A percentile compares a stretch with the other conserved stretches of the same genome.
Evolutionary conservation across 345 rosid species (phyloP).

Genomic region (Eucalyptus regnans): DNA sequence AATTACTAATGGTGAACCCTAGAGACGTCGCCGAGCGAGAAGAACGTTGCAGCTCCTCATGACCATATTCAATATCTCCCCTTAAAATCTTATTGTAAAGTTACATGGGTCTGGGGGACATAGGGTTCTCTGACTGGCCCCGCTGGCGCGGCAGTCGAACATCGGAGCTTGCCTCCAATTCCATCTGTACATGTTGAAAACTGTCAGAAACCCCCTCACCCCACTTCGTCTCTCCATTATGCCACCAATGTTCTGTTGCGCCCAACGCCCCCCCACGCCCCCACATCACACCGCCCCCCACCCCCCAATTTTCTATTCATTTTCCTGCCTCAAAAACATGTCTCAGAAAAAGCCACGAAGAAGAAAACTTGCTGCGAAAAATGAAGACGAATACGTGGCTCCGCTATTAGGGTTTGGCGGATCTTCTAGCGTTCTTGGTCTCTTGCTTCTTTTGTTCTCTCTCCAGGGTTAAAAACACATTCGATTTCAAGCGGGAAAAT

Average conservation of each 20-base stretch:
- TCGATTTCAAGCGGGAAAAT: background rate
- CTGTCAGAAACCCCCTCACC: background rate
- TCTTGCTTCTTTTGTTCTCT: background rate
- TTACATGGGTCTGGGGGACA: background rate
- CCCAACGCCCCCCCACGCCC: no score
- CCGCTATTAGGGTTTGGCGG: background rate
- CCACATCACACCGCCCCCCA: background rate
- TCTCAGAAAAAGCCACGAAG: background rate
- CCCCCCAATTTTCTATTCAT: background rate
- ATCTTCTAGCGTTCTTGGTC: background rate
- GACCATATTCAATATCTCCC: background rate
- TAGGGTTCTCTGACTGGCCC: constrained; percentile 18
- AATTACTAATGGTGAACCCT: background rate
- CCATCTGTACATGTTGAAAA: background rate
- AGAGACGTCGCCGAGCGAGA: background rate
- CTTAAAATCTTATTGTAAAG: background rate
- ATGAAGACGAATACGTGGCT: background rate
- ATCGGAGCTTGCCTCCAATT: constrained; percentile 10
- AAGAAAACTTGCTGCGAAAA: background rate
- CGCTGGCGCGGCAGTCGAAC: constrained; percentile 23
- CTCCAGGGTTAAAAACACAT: background rate
- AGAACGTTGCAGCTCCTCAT: background rate
- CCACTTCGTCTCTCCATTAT: background rate
- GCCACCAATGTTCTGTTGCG: background rate
- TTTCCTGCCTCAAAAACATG: background rate